Evolutionary conservation across 352 stramenopile genomes (phyloP).

Genomic region (Globisporangium paddicum): DNA sequence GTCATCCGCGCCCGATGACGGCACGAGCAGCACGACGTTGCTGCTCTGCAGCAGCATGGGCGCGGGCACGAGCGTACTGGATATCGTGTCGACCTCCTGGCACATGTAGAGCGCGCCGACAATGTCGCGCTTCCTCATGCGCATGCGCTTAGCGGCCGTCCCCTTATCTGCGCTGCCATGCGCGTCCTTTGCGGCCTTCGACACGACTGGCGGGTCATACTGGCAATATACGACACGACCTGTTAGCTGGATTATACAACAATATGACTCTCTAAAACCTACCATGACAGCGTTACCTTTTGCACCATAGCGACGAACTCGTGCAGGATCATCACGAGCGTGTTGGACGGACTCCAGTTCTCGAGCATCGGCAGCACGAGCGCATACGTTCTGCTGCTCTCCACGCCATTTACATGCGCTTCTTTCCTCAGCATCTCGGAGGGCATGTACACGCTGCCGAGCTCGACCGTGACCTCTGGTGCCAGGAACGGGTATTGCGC

Average conservation of each 20-base stretch:
- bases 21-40: constrained; percentile 55
- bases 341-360: constrained; percentile 76
- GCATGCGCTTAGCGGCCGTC: constrained; percentile 20
- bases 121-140: constrained; percentile 67
- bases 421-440: constrained; percentile 31
- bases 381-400: constrained; percentile 12
- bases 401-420: background rate
- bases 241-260: background rate
- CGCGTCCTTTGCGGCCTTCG: constrained; percentile 11
- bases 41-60: constrained; percentile 64
- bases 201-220: constrained; percentile 27
- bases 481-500: constrained; percentile 60
- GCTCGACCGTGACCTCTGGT: constrained; percentile 38
- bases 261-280: too few relatives aligned
- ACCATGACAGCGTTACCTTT: constrained; percentile 18
- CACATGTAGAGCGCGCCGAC: constrained; percentile 62
- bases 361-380: constrained; percentile 48
- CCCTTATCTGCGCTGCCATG: background rate
- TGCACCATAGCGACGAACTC: constrained; percentile 67
- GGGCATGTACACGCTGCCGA: constrained; percentile 48
- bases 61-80: constrained; percentile 46
- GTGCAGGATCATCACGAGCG: constrained; percentile 61
- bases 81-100: constrained; percentile 57
- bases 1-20: constrained; percentile 18
- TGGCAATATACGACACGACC: background rate